These are phyloP conservation scores for Vanrija sp. DNA, from an alignment of 1,284 basidiomycete genomes.

Conservation along the genomic window DNA sequence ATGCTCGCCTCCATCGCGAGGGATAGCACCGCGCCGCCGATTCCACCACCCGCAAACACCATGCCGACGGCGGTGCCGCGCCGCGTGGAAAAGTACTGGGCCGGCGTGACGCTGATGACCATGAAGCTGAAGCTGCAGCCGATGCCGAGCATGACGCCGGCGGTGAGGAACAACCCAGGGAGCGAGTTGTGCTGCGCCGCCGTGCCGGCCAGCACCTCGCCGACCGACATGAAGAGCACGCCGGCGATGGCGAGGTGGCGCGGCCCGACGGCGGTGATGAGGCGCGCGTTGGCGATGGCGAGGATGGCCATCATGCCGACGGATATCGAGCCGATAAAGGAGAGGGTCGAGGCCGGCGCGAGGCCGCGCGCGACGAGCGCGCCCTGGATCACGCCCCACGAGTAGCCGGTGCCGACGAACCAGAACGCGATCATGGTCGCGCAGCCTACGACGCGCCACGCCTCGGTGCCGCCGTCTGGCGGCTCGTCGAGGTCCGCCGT, in stretches of 20 bases:
- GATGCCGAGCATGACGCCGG: constrained; percentile 24
- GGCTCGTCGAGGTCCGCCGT: neutral
- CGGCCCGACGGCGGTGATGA: constrained; percentile 31
- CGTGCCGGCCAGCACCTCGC: constrained; percentile 31
- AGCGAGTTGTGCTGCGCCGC: constrained; percentile 18
- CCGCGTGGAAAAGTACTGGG: constrained; percentile 36
- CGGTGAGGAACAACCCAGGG: constrained; percentile 23
- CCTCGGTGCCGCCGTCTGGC: constrained; percentile 10
- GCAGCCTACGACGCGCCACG: constrained; percentile 6
- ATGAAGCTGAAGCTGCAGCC: constrained; percentile 27
- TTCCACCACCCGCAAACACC: constrained; percentile 37
- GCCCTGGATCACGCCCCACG: constrained; percentile 41
- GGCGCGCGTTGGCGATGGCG: constrained; percentile 34
- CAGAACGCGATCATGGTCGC: constrained; percentile 7
- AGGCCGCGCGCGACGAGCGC: constrained; percentile 30
- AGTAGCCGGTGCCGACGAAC: constrained; percentile 38
- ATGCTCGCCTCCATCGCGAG: constrained; percentile 33
- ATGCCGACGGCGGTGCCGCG: constrained; percentile 41
- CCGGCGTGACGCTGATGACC: constrained; percentile 17
- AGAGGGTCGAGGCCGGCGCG: constrained; percentile 34
- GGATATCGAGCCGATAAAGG: constrained; percentile 38
- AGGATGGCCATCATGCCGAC: constrained; percentile 30
- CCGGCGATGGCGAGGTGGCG: constrained; percentile 27
- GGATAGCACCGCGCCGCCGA: constrained; percentile 40
- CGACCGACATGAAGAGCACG: constrained; percentile 23